Evolutionary conservation across 257 asterid species (phyloP), one percentile per base, ranked within the genome.

Genomic region (Solanum appendiculatum): DNA sequence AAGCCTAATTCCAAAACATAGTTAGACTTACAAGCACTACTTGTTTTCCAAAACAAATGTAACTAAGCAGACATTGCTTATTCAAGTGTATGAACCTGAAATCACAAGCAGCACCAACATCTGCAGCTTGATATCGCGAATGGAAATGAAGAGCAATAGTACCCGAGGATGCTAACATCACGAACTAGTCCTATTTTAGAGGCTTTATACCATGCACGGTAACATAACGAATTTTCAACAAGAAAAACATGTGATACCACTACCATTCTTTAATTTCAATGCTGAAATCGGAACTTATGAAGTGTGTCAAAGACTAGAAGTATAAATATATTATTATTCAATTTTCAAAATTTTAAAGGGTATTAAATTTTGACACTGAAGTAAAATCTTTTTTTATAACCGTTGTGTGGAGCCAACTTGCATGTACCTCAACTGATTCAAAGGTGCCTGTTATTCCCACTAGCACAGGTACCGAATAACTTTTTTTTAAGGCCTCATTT

Each of bases 121-220:
- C 84, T 80, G 27, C 16, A 29, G 42, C 85, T 80, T 46, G 20
- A 10, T 46, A 80, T 46, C 25, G 9, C 66, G 6, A 80, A 29
- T 16, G 85, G 63, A 80, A 80, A 29, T 80, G 42, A 80, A 80
- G 42, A 29, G 20, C 18, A 80, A 27, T 14, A 78, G 84, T 44
- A 27, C 40, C 16, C 6, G 2, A 46, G 27, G 84, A 27, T 21
- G 82, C 33, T 23, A 23, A 74, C 56, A 39, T 39, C 83, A n/a
- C 9, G 66, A 64, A 44, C 0, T 10, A 85, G 63, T 39, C 36
- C 77, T 87, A 87, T 39, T 87, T 87, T 14, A 87, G 86, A 82
- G 89, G 89, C 84, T 87, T 87, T 56, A 87, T 87, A 68, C 86
- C 86, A 86, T 87, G n/a, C n/a, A 56, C 42, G 66, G 36, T 60